These are phyloP conservation scores for Misopates orontium DNA, from an alignment of 257 asterid genomes.

Conservation along the genomic window DNA sequence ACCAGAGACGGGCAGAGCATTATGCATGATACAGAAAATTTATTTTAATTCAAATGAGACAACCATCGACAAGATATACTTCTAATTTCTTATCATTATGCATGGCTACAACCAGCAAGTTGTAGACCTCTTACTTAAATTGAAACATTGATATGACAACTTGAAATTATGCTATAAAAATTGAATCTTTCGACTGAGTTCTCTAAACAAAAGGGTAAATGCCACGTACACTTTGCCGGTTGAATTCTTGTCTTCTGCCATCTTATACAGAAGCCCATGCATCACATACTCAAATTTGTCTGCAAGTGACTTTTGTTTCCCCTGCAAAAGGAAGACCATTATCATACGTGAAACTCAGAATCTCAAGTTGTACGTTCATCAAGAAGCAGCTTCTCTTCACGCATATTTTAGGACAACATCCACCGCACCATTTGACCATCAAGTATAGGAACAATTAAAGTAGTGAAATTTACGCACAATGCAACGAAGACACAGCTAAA, in stretches of 20 bases:
- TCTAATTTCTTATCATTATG: background rate
- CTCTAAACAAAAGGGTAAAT: slow-evolving; percentile 8
- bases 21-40: background rate
- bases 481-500: background rate
- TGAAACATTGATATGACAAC: background rate
- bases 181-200: background rate
- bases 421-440: background rate
- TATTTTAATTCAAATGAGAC: background rate
- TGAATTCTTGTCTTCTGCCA: slow-evolving; percentile 45
- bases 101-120: background rate
- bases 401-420: no score
- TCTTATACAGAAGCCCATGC: slow-evolving; percentile 86
- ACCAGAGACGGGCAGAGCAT: background rate
- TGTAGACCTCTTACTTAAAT: background rate
- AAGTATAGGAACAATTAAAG: background rate
- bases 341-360: slow-evolving; percentile 1
- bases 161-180: slow-evolving; percentile 3
- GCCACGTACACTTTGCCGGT: slow-evolving; percentile 55
- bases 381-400: background rate
- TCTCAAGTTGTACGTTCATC: background rate
- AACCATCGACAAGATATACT: background rate
- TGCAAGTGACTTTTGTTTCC: slow-evolving; percentile 59
- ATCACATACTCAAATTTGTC: slow-evolving; percentile 93
- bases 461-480: background rate
- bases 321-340: slow-evolving; percentile 41